phyloP scores from a whole-genome alignment of 163 green algal genomes.

The Prototheca wickerhamii region DNA sequence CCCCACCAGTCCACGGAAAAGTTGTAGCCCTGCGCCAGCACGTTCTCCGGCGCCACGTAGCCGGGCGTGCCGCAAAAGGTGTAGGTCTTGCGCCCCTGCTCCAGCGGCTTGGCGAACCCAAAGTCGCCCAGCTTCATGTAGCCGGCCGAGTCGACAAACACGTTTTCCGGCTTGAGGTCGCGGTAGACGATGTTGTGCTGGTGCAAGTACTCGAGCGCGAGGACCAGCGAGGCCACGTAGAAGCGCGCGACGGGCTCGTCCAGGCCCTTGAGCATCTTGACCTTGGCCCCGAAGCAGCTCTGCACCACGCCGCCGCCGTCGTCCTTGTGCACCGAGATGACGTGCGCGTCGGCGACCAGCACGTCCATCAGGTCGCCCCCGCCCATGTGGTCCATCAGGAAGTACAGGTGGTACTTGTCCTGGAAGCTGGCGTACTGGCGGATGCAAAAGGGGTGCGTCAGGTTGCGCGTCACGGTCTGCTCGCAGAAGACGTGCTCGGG shows the following conservation, averaged over 20 bases:
- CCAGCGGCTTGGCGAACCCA: constrained; percentile 89
- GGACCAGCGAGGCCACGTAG: constrained; percentile 81
- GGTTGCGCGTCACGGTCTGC: constrained; percentile 86
- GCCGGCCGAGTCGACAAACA: constrained; percentile 86
- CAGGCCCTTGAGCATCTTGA: constrained; percentile 70
- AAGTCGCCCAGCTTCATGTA: constrained; percentile 96
- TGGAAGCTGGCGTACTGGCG: constrained; percentile 90
- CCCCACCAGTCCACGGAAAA: constrained; percentile 89
- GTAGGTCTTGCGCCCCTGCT: constrained; percentile 77
- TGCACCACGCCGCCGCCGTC: constrained; percentile 30
- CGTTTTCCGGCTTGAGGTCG: constrained; percentile 97
- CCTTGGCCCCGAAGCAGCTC: constrained; percentile 62
- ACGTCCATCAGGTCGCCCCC: constrained; percentile 96
- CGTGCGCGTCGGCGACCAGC: constrained; percentile 81
- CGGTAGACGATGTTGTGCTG: constrained; percentile 87
- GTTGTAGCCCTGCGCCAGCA: constrained; percentile 91
- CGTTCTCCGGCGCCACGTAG: constrained; percentile 94
- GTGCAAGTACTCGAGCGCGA: constrained; percentile 94
- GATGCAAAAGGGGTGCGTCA: constrained; percentile 92
- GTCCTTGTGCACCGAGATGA: constrained; percentile 64
- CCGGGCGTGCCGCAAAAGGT: constrained; percentile 96
- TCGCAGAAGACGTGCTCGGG: constrained; percentile 95
- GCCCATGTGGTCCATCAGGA: constrained; percentile 91
- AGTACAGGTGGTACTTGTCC: constrained; percentile 88
- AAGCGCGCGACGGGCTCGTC: constrained; percentile 77